Percentiles rank a stretch among this genome's conserved stretches.
Conservation (phyloP, 2,329 filamentous ascomycete genomes). For the Cadophora gregata region DNA sequence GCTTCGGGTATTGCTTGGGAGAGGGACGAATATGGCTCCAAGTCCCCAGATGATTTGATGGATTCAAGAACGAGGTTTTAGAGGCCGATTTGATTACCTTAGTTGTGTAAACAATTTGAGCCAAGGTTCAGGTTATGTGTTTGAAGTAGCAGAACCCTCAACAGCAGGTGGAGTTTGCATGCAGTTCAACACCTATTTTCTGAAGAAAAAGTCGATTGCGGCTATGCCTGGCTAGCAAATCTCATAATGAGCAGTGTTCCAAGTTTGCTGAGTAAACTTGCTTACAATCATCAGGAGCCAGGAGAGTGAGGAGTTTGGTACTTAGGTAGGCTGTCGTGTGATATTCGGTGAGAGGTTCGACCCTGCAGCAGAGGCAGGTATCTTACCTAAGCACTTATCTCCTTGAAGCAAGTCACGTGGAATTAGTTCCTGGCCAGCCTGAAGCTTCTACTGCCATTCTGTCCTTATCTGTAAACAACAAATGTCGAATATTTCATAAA, state of each 20-base stretch:
- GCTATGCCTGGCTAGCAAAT: too few species aligned
- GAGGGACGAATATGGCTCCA: constrained; percentile 52
- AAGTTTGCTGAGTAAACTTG: background rate
- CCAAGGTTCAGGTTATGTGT: background rate
- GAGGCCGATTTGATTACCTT: background rate
- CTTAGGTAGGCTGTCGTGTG: too few species aligned
- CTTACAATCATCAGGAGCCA: background rate
- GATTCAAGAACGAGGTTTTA: background rate
- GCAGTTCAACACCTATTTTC: background rate
- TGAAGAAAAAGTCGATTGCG: background rate
- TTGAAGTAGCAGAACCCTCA: background rate
- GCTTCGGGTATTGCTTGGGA: constrained; percentile 43
- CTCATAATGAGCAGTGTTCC: background rate
- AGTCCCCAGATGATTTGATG: too few species aligned
- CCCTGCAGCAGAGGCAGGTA: too few species aligned
- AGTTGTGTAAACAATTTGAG: background rate
- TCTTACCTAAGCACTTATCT: too few species aligned
- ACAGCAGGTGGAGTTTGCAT: background rate
- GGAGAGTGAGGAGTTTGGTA: too few species aligned
- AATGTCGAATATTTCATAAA: too few species aligned
- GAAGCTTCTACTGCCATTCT: too few species aligned
- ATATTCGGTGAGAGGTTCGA: too few species aligned
- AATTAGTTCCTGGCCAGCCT: too few species aligned
- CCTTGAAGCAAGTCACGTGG: too few species aligned
- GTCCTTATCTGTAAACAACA: too few species aligned